Base-by-base conservation (phyloP, 805 yeast species). In the Wickerhamiella australiensis region DNA sequence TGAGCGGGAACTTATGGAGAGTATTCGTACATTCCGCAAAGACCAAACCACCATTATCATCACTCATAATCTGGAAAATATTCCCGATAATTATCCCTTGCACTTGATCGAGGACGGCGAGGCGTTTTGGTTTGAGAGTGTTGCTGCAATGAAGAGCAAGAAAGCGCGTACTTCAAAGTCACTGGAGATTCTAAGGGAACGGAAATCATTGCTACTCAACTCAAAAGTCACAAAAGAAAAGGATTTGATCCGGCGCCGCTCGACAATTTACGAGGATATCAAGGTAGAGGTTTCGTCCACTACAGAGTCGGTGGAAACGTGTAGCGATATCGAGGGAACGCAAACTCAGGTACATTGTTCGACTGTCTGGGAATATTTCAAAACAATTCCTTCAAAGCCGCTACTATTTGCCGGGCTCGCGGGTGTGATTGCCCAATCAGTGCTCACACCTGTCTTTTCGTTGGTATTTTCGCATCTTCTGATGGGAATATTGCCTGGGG, bases 31-130 rank as follows among this genome's bases (percentile, higher is more conserved):
- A 3, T 79, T 83, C 80, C 72, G 97, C 56, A 51, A 53, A 6
- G 79, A 76, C 1, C 80, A 75, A 54, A 83, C 96, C 0, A 88
- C 96, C 0, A 73, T 92, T 13, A 66, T 86, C 2, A 71, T 90
- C 47, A 83, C 96, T 0, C 99, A 92, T 63, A 86, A 87, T 40
- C 64, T 77, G 22, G 60, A 68, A 9, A 78, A 78, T 29, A 79
- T 90, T 15, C 64, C 66, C 0, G 58, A 66, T 1, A 65, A 69
- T n/a, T 94, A 85, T 58, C 62, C 65, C 47, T 77, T 88, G 0
- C 68, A 74, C 40, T 54, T 80, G 3, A 61, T 92, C 63, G 75
- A 78, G 29, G 61, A 73, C 42, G 96, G 96, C 0, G 44, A 23
- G 15, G 44, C 44, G 31, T 23, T 17, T n/a, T 41, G 31, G 29